Base-by-base conservation (phyloP, 805 yeast genomes). In the Candida maltosa region DNA sequence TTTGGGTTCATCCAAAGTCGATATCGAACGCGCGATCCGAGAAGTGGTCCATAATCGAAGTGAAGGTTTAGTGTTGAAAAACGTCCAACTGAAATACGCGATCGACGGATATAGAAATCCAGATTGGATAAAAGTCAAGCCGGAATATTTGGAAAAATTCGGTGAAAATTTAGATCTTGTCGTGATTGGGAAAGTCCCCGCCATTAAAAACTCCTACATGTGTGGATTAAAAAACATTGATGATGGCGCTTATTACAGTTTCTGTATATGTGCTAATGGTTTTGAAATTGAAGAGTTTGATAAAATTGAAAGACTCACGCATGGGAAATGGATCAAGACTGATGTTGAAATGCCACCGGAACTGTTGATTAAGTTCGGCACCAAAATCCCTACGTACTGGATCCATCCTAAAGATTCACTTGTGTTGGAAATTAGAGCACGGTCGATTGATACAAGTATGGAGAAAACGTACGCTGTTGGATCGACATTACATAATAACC, bases 91-190 rank as follows among this genome's bases (percentile, higher is more conserved):
- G 2, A 60, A 54, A 11, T 91, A 91, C 53, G 52, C 60, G 3
- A 69, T 84, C 11, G 86, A 78, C n/a, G 73, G 70, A 22, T 38
- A 35, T 15, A 62, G 87, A 32, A 69, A 70, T 28, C 74, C 72
- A 12, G 60, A 70, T n/a, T 91, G 97, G 96, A 65, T 87, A 11
- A 91, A 91, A 51, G 75, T 91, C 2, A 91, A 91, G 54, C 97
- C 97, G 0, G 96, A 89, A 46, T 89, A 88, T 51, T 63, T 88
- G 35, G 83, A 79, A 37, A 87, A 83, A 39, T 83, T 84, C 56
- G 96, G 96, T 7, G 95, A 88, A 44, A 84, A 85, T 48, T 64
- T 88, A 42, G 97, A 91, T 56, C 54, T 88, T 31, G 65, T 80
- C 3, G 75, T 91, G 0, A 79, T 89, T 38, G 98, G 97, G 0